Evolutionary conservation across 2,329 filamentous ascomycete genomes (phyloP).

Genomic region (Colletotrichum falcatum): DNA sequence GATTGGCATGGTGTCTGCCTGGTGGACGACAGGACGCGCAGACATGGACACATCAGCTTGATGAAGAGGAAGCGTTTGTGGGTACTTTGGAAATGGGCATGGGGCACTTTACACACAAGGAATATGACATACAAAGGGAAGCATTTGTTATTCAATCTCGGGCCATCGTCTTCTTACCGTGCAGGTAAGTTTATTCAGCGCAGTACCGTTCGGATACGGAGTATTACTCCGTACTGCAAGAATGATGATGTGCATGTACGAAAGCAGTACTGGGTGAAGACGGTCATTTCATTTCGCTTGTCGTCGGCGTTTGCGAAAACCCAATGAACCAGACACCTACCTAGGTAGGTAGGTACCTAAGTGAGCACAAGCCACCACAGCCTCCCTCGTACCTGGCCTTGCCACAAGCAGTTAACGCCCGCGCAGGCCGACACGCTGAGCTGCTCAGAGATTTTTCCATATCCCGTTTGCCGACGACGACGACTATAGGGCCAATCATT

Average conservation of each 20-base stretch:
- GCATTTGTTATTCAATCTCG: not conserved
- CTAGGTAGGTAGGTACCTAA: not conserved
- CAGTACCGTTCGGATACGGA: not conserved
- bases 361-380: conserved; percentile 34
- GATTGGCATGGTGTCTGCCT: conserved; percentile 17
- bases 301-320: not conserved
- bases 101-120: not conserved
- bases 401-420: conserved; percentile 13
- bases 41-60: not conserved
- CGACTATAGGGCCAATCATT: conserved; percentile 4
- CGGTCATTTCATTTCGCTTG: conserved; percentile 30
- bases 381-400: conserved; percentile 16
- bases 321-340: not conserved
- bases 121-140: not conserved
- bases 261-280: no score
- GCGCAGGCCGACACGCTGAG: conserved; percentile 16
- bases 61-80: conserved; percentile 9
- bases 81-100: not conserved
- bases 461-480: not conserved
- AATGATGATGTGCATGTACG: not conserved
- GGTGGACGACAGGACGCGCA: conserved; percentile 18
- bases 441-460: conserved; percentile 33
- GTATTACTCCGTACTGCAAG: not conserved
- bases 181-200: not conserved
- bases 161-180: not conserved